Base-by-base conservation (phyloP, 441 rosid genomes). In the Iberis amara region DNA sequence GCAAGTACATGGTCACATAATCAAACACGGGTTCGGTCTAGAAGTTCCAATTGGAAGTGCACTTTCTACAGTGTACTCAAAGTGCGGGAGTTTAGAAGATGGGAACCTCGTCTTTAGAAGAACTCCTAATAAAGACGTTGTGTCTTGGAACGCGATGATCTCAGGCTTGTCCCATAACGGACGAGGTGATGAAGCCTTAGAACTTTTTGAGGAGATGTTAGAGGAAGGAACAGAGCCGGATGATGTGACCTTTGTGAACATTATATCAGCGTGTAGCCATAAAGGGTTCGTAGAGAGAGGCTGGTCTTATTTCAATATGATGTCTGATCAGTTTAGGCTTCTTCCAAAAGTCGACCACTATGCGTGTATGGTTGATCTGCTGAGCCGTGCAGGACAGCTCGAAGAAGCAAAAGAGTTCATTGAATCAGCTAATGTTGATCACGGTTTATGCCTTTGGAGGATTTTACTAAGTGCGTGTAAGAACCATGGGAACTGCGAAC, bases 141-240 rank as follows among this genome's bases (percentile, higher is more conserved):
- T 86, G 27, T 76, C 90, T 36, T 89, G 97, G 94, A 89, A 89
- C 42, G 83, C 97, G 0, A 89, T 89, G 91, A 80, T 89, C 60
- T 84, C 94, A 4, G 95, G 95, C 39, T 72, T 83, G 55, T 69
- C 97, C 30, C 94, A 82, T 33, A 89, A 84, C n/a, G 94, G 95
- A 28, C 64, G 45, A 40, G 97, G 97, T 41, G 57, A 39, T 5
- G 74, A 78, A 66, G 86, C 94, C 38, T 73, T 89, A 30, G 76
- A 80, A 12, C 81, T 86, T 48, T 86, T 86, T 8, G 88, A 82
- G 68, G 82, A 78, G 59, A 87, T 90, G 96, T 64, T 65, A 66
- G 55, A 6, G 1, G 78, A 72, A 48, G 82, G 82, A 52, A 72
- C 79, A 0, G 72, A 83, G 41, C 91, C 91, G 5, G 87, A 86